Evolutionary conservation across 805 yeast genomes (phyloP).

Genomic region (Kazachstania viticola): DNA sequence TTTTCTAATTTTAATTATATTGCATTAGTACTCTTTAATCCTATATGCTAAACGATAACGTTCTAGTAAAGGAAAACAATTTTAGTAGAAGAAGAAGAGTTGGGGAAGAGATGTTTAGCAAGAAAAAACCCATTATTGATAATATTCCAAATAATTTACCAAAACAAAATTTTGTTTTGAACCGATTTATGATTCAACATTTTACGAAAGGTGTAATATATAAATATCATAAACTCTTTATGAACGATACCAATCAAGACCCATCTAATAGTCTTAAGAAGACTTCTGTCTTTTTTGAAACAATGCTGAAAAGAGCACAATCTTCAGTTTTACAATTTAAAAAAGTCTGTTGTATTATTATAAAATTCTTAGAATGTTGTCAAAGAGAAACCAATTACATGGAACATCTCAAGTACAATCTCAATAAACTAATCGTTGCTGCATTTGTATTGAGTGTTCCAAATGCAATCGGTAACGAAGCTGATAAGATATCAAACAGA

Average conservation of each 20-base stretch:
- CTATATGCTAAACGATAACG: too few species aligned
- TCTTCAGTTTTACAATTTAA: conserved; percentile 15
- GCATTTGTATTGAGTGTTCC: conserved; percentile 15
- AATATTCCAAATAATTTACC: not conserved
- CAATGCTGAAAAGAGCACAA: conserved; percentile 10
- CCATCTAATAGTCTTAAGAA: not conserved
- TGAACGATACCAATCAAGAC: not conserved
- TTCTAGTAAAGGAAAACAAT: too few species aligned
- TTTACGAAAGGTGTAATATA: conserved; percentile 8
- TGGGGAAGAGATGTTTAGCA: too few species aligned
- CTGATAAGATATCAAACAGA: conserved; percentile 7
- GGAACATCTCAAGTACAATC: conserved; percentile 10
- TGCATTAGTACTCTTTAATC: too few species aligned
- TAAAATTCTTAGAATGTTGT: conserved; percentile 17
- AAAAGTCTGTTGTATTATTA: conserved; percentile 15
- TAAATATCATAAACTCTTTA: conserved; percentile 7
- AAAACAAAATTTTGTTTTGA: conserved; percentile 3
- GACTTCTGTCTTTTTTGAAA: conserved; percentile 8
- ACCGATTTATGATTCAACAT: conserved; percentile 10
- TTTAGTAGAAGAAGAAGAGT: too few species aligned
- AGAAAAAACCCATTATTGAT: not conserved
- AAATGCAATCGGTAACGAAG: conserved; percentile 6
- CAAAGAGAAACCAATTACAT: conserved; percentile 11
- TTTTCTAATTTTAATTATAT: too few species aligned
- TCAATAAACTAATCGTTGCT: conserved; percentile 14